A percentile compares a stretch with the other conserved stretches of the same genome.
These are phyloP conservation scores for Trametes elegans DNA, from an alignment of 768 basidiomycete species.

Conservation along the genomic window DNA sequence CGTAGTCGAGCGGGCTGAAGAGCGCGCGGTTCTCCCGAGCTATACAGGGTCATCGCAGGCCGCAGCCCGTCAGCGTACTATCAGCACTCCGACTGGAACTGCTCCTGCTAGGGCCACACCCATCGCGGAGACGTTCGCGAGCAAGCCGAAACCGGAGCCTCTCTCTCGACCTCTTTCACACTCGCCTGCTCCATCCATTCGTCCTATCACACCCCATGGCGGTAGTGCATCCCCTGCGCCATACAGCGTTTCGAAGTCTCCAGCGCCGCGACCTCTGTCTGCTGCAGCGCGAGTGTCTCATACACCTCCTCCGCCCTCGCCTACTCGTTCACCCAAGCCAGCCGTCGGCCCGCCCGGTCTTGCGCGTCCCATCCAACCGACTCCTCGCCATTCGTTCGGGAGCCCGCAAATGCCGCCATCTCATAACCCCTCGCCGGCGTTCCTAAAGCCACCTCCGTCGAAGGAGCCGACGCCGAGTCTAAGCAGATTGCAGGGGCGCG, in stretches of 20 bases:
- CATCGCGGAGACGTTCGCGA: background rate
- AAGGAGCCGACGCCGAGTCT: conserved; percentile 84
- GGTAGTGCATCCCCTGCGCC: background rate
- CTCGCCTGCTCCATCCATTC: conserved; percentile 5
- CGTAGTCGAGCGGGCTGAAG: conserved; percentile 40
- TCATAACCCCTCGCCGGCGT: conserved; percentile 50
- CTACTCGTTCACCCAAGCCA: conserved; percentile 26
- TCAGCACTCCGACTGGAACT: conserved; percentile 43
- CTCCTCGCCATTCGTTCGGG: conserved; percentile 43
- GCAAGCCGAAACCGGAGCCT: conserved; percentile 8
- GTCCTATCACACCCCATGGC: conserved; percentile 9
- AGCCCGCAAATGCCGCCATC: conserved; percentile 45
- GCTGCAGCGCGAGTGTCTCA: conserved; percentile 16
- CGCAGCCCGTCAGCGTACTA: conserved; percentile 44
- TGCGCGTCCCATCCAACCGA: conserved; percentile 52
- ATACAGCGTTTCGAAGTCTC: conserved; percentile 10
- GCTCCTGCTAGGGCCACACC: background rate
- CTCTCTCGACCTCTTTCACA: conserved; percentile 8
- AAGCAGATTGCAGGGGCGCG: conserved; percentile 78
- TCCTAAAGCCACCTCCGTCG: conserved; percentile 50
- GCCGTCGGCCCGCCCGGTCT: conserved; percentile 34
- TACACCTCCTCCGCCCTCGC: conserved; percentile 22
- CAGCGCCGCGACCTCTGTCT: conserved; percentile 11
- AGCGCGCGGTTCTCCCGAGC: conserved; percentile 31
- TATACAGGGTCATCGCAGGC: conserved; percentile 27